These are phyloP conservation scores for Ambrosiella xylebori DNA, from an alignment of 2,329 filamentous ascomycete species.

Conservation along the genomic window DNA sequence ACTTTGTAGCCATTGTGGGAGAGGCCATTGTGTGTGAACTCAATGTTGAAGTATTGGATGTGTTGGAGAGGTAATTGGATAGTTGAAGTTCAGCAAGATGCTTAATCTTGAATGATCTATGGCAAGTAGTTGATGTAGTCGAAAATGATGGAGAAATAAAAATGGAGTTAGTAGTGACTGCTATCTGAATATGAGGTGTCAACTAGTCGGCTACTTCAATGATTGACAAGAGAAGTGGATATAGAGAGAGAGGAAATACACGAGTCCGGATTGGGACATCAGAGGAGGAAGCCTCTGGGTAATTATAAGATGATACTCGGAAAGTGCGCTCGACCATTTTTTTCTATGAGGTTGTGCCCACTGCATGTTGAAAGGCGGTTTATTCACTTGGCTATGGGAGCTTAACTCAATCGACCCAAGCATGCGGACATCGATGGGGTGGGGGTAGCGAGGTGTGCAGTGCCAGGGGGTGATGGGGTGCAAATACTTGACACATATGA, in stretches of 20 bases:
- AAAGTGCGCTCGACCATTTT: background rate
- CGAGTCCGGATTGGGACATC: background rate
- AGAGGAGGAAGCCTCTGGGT: background rate
- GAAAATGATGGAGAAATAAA: background rate
- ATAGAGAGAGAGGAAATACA: background rate
- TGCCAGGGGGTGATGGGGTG: background rate
- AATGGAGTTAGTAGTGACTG: background rate
- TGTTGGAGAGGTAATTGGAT: background rate
- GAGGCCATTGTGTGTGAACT: background rate
- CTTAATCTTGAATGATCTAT: background rate
- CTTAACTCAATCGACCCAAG: conserved; percentile 8
- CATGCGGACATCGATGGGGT: background rate
- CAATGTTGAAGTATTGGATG: background rate
- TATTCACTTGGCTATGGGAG: background rate
- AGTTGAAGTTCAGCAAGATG: background rate
- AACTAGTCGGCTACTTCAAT: background rate
- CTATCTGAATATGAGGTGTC: background rate
- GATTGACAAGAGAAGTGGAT: background rate
- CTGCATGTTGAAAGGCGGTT: background rate
- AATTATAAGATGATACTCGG: conserved; percentile 2
- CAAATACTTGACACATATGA: background rate
- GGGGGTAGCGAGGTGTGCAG: background rate
- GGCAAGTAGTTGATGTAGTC: background rate
- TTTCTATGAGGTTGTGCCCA: background rate
- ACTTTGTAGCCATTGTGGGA: background rate